Evolutionary conservation across 441 rosid genomes (phyloP).

Genomic region (Rhodomyrtus psidioides): DNA sequence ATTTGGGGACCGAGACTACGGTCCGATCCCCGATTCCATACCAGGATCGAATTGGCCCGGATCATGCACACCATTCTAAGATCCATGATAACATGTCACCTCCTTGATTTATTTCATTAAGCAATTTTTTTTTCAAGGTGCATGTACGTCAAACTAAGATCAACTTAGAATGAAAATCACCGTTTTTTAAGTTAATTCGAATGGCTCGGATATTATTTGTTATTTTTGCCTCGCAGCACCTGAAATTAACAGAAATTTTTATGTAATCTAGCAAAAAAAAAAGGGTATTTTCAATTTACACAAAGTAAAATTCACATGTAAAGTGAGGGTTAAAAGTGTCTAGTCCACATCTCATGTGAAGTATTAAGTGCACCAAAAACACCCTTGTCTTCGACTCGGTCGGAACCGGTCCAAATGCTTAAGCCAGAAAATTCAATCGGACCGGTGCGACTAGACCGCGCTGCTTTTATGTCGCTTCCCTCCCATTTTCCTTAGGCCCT

Average conservation of each 20-base stretch:
- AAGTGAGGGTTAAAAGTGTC: background rate
- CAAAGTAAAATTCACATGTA: background rate
- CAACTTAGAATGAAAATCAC: rapidly evolving
- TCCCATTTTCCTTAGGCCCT: background rate
- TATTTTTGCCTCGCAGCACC: rapidly evolving
- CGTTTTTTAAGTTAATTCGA: background rate
- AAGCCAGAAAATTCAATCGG: background rate
- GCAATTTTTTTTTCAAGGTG: too few species aligned
- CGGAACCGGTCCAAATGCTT: background rate
- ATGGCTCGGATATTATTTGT: rapidly evolving
- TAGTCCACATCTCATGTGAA: too few species aligned
- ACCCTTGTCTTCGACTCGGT: background rate
- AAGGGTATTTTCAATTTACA: background rate
- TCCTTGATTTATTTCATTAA: background rate
- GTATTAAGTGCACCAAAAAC: too few species aligned
- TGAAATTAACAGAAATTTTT: background rate
- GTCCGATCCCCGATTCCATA: too few species aligned
- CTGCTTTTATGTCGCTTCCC: background rate
- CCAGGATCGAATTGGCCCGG: too few species aligned
- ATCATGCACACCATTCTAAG: background rate
- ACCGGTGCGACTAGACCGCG: background rate
- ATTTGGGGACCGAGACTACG: too few species aligned
- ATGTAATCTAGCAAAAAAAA: background rate
- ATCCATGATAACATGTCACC: background rate
- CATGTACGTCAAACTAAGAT: background rate